A percentile compares a stretch with the other conserved stretches of the same genome.
Conservation (phyloP, 78 protist species). For the Dictyostelium capitatum region DNA sequence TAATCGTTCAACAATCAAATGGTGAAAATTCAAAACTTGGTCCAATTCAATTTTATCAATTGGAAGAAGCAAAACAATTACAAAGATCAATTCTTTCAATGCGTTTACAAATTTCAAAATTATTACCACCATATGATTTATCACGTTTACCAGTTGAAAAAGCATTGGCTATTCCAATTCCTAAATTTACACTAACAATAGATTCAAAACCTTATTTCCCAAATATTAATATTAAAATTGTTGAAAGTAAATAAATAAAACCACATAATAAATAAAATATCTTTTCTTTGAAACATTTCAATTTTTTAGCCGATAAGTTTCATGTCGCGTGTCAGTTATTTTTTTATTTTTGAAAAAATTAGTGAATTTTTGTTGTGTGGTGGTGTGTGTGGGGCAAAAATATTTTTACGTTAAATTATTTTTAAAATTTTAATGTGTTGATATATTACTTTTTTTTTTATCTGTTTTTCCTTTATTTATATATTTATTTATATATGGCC, state of each 20-base stretch:
- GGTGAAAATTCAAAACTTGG: not conserved
- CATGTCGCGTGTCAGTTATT: too few relatives aligned
- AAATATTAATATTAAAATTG: conserved; percentile 32
- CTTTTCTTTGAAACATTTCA: not conserved
- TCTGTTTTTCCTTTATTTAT: too few relatives aligned
- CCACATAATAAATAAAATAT: not conserved
- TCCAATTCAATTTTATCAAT: not conserved
- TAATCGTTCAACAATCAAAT: not conserved
- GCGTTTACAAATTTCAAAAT: conserved; percentile 8
- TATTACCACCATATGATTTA: conserved; percentile 20
- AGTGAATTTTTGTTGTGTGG: too few relatives aligned
- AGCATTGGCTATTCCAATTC: not conserved
- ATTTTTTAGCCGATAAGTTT: too few relatives aligned
- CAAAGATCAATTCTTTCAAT: not conserved
- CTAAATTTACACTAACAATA: not conserved
- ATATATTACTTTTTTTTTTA: too few relatives aligned
- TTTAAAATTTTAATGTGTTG: too few relatives aligned
- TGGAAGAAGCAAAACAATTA: conserved; percentile 33
- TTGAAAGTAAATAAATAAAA: not conserved
- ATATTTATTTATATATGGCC: too few relatives aligned
- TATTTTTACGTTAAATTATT: too few relatives aligned
- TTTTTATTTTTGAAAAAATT: too few relatives aligned
- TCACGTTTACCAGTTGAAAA: not conserved
- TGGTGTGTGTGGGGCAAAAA: too few relatives aligned
- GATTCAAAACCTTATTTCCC: conserved; percentile 38